Evolutionary conservation across 2,329 filamentous ascomycete genomes (phyloP), one percentile per base, ranked within the genome.

Genomic region (Colletotrichum sp.): DNA sequence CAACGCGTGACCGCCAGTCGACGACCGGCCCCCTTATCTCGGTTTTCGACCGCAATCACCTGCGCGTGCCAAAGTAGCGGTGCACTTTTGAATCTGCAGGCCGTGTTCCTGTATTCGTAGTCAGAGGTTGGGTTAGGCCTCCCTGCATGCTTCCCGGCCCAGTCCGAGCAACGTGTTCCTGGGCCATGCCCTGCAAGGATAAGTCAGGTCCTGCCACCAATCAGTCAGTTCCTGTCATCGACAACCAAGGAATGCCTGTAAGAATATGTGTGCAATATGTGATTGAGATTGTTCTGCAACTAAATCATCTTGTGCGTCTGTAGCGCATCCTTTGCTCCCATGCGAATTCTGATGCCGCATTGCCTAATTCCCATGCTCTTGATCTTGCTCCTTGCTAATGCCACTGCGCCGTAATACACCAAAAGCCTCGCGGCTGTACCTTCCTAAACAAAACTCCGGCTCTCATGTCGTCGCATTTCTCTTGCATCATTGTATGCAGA

Each of bases 131-230:
- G 18, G 64, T 75, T 73, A 68, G 73, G 73, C 73, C 64, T 72
- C 73, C 56, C 60, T 75, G 73, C 73, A 68, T 72, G 69, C 34
- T 36, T 71, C 36, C 18, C 69, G 52, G 55, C 68, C 72, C 62
- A 38, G 69, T 66, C 60, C 66, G 56, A 73, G 70, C 68, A 58
- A 68, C 73, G 70, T 71, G 68, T 71, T 75, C 72, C 72, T 75
- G 67, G 52, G 68, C 61, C 36, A 10, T 71, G 55, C 60, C 69
- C 21, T 73, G 70, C 70, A 64, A 62, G 64, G 24, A 58, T 32
- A 62, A 52, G 61, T 61, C 21, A 38, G n/a, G 32, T 28, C 28
- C 16, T 21, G 48, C 16, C 38, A 24, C 32, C 58, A 30, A n/a
- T 34, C 58, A 61, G 26, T 34, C 18, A 30, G 10, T 18, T 30